Evolutionary conservation across 805 yeast genomes (phyloP), one percentile per base, ranked within the genome.

Genomic region (Metschnikowia reukaufii): DNA sequence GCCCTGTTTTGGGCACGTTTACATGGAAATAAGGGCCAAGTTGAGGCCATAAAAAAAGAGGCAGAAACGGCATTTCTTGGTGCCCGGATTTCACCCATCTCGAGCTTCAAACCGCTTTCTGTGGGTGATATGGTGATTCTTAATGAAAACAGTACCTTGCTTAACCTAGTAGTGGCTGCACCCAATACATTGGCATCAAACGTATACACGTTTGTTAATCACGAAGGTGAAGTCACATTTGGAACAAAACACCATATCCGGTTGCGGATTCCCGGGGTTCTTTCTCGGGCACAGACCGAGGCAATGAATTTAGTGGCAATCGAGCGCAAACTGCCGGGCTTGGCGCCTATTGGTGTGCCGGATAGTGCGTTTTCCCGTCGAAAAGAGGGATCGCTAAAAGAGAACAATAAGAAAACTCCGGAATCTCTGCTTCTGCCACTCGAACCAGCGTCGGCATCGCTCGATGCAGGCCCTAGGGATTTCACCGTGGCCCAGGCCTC

Each of bases 41-140:
- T 42, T 7, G 21, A 41, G 3, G 32, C 23, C 25, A 27, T 51
- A 6, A 25, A 25, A 9, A 20, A 30, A 4, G 35, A 25, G 13
- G 46, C 51, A 15, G 27, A 34, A 15, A 19, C 16, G 13, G 41
- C 42, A 8, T 42, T 52, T 18, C 8, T 29, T 1, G 33, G 43
- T 4, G 47, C 53, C 23, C 37, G 42, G 6, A 42, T 51, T 10
- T 45, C 56, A 15, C 36, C 42, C 33, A 17, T 29, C 4, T 32
- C 42, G 15, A 48, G 45, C 38, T 45, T 48, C 9, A 29, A 36
- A 32, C 52, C 55, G 25, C 47, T 81, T 13, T 52, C 67, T 6
- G 66, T 81, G 3, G 91, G 92, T 38, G 91, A 86, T 61, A 66
- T 84, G 39, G 89, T 84, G 4, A 77, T 81, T 15, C 59, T 84